Base-by-base conservation (phyloP, 192 early-diverging fungal species). In the Dispira simplex region DNA sequence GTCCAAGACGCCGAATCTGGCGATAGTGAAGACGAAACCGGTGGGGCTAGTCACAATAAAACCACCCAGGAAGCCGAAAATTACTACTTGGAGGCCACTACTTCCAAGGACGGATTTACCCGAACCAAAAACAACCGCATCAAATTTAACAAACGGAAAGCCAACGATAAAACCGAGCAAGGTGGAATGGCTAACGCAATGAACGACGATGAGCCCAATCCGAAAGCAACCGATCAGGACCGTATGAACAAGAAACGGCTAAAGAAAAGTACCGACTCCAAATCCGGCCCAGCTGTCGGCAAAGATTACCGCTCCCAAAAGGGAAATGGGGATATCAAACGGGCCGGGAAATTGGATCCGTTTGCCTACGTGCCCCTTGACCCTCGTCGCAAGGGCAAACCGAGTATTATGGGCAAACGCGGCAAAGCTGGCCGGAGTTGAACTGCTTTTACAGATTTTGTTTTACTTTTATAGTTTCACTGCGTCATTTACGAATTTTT, bases 361-460 rank as follows among this genome's bases (percentile, higher is more conserved):
- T 94, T 82, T 68, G 90, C 92, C n/a, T 99, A 97, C 68, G 83
- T 99, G 48, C 95, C 96, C 64, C 77, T 99, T 53, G 81, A 76
- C 47, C 71, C 76, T 51, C 84, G 85, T 65, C 78, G 83, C 49
- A 84, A 85, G 43, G 81, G 82, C 52, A 83, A 77, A 58, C 76
- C 13, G 12, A 18, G 46, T n/a, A 63, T 63, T 60, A 27, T 60
- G 9, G 39, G 39, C 32, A 60, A 60, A 39, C 32, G 32, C 6
- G 32, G 32, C 32, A 39, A 39, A 39, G 32, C 32, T 39, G 32
- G 32, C 32, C 32, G 32, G 32, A 39, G 32, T 39, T 39, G 6
- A 39, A 39, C 32, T 39, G 32, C 32, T 6, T 39, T 39, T 39
- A 39, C 32, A 39, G 32, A 39, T 39, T 4, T 39, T 6, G 6